These are phyloP conservation scores for Trichosporon sp. DNA, from an alignment of 1,284 basidiomycete species.

Conservation along the genomic window DNA sequence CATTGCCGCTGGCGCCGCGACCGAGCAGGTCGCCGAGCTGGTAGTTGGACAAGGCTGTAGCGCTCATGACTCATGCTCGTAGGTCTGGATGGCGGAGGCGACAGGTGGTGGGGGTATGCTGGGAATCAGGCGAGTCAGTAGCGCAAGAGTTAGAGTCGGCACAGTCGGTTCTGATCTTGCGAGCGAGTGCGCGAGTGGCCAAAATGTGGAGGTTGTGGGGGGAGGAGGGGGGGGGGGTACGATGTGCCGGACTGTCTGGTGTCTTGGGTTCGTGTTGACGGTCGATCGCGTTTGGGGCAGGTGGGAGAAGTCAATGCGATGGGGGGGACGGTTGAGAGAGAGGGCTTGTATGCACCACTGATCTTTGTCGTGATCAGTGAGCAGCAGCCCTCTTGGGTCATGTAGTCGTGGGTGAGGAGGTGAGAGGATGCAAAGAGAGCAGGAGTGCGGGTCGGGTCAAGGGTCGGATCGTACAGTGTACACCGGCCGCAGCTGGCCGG, in stretches of 20 bases:
- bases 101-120: background rate
- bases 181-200: too few species aligned
- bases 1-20: conserved; percentile 91
- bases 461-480: background rate
- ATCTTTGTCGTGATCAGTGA: conserved; percentile 4
- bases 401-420: background rate
- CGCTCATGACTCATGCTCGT: conserved; percentile 33
- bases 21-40: conserved; percentile 93
- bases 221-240: background rate
- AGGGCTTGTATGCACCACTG: conserved; percentile 12
- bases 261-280: background rate
- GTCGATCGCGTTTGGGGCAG: background rate
- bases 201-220: too few species aligned
- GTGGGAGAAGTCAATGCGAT: background rate
- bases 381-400: conserved; percentile 11
- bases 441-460: background rate
- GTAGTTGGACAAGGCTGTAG: conserved; percentile 59
- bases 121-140: background rate
- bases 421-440: background rate
- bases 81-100: background rate
- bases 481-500: too few species aligned
- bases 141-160: too few species aligned
- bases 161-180: too few species aligned
- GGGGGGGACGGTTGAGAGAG: background rate
- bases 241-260: background rate